A percentile compares a stretch with the other conserved stretches of the same genome.
phyloP scores from a whole-genome alignment of 257 asterid genomes.

The Solanum sejunctum region DNA sequence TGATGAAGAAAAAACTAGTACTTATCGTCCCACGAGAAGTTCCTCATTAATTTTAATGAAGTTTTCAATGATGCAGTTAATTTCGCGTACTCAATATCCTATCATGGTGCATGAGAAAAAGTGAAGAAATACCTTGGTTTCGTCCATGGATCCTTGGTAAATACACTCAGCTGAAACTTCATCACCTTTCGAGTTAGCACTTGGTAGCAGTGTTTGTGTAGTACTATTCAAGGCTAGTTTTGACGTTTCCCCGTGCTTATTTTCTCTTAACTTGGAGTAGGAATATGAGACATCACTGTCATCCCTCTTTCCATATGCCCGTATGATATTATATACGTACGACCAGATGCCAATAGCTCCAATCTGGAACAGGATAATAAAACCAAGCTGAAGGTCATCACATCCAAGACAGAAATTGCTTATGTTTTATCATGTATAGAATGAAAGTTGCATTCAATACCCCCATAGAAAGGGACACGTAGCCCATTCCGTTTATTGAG shows the following conservation, averaged over 20 bases:
- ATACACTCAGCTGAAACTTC: background rate
- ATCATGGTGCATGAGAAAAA: background rate
- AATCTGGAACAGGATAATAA: conserved; percentile 2
- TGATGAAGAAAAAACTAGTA: background rate
- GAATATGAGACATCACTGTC: background rate
- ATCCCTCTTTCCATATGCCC: conserved; percentile 5
- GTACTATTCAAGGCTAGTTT: background rate
- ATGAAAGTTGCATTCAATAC: conserved; percentile 1
- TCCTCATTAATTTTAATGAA: background rate
- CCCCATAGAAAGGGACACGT: conserved; percentile 32
- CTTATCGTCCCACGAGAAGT: background rate
- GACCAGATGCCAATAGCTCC: conserved; percentile 28
- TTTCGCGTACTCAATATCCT: background rate
- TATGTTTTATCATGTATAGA: background rate
- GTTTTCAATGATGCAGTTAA: background rate
- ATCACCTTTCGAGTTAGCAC: background rate
- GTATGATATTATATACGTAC: conserved; percentile 6
- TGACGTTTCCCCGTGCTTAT: conserved; percentile 1
- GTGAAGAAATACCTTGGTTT: background rate
- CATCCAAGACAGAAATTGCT: background rate
- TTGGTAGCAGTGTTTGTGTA: background rate
- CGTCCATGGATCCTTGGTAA: background rate
- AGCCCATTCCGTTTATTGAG: conserved; percentile 22
- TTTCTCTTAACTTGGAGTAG: background rate
- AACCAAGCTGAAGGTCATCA: background rate